phyloP scores from a whole-genome alignment of 2,329 filamentous ascomycete species.

The Xylaria arbuscula region DNA sequence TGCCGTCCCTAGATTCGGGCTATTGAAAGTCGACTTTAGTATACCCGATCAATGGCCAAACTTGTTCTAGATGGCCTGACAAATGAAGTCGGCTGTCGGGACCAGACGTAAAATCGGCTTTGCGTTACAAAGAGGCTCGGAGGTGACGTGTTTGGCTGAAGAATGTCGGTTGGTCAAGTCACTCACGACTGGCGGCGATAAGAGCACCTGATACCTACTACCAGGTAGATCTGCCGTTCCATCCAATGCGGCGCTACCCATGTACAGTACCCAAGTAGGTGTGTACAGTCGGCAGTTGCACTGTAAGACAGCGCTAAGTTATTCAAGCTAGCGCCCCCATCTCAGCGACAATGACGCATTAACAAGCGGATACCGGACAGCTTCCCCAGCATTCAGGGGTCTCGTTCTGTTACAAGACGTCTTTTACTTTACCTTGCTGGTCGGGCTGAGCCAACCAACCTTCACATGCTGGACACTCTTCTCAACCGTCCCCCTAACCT shows the following conservation, averaged over 20 bases:
- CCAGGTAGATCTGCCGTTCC: neutral
- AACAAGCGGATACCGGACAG: neutral
- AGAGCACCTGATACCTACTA: conserved; percentile 13
- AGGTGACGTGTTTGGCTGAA: neutral
- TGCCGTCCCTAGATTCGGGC: conserved; percentile 21
- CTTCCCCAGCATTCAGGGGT: conserved; percentile 35
- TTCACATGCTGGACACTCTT: conserved; percentile 40
- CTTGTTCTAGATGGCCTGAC: neutral
- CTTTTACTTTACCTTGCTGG: neutral
- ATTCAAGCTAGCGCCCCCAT: conserved; percentile 6
- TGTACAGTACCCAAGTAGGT: neutral
- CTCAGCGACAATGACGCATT: conserved; percentile 32
- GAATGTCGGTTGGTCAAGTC: conserved; percentile 2
- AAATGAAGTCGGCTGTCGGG: neutral
- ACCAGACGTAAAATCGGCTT: neutral
- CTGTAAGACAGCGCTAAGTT: conserved; percentile 8
- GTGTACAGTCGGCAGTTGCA: neutral
- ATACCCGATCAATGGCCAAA: neutral
- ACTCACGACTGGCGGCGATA: neutral
- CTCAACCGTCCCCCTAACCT: neutral
- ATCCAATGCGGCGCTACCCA: conserved; percentile 1
- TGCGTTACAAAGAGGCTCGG: neutral
- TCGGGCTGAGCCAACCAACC: conserved; percentile 3
- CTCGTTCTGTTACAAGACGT: neutral
- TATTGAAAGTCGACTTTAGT: neutral